A percentile compares a stretch with the other conserved stretches of the same genome.
phyloP scores from a whole-genome alignment of 2,329 filamentous ascomycete species.

The Talaromyces sp. region DNA sequence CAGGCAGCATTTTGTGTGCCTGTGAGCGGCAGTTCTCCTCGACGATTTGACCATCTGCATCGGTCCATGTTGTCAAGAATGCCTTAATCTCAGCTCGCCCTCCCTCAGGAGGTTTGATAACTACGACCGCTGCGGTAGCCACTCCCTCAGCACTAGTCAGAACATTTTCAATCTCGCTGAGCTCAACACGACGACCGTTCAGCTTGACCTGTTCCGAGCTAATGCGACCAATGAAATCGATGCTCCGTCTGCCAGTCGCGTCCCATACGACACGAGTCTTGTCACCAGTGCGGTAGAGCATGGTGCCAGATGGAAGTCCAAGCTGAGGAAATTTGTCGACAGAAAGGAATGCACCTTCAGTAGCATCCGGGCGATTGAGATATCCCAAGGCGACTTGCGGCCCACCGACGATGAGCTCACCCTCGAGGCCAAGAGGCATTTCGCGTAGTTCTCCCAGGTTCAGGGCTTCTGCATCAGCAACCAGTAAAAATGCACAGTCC shows the following conservation, averaged over 20 bases:
- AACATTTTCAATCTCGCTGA: conserved; percentile 68
- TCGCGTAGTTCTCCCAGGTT: conserved; percentile 28
- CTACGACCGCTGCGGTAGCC: background rate
- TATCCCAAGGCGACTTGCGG: conserved; percentile 36
- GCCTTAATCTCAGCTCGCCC: background rate
- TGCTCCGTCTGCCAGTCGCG: conserved; percentile 52
- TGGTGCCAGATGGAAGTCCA: conserved; percentile 49
- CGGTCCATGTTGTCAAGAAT: background rate
- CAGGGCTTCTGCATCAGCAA: conserved; percentile 30
- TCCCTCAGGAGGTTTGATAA: background rate
- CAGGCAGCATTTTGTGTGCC: background rate
- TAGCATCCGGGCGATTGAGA: conserved; percentile 28
- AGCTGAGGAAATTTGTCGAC: conserved; percentile 20
- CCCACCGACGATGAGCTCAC: conserved; percentile 49
- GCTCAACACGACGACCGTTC: conserved; percentile 77
- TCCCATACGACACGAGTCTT: conserved; percentile 62
- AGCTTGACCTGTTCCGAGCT: conserved; percentile 81
- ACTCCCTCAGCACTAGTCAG: background rate
- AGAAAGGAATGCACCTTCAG: conserved; percentile 28
- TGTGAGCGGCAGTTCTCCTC: background rate
- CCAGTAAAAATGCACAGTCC: conserved; percentile 38
- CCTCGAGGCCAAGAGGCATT: conserved; percentile 45
- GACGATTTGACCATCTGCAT: background rate
- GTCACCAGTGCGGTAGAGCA: conserved; percentile 37
- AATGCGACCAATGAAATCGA: conserved; percentile 83